phyloP scores from a whole-genome alignment of 2,329 filamentous ascomycete genomes.

The Lachnellula occidentalis region DNA sequence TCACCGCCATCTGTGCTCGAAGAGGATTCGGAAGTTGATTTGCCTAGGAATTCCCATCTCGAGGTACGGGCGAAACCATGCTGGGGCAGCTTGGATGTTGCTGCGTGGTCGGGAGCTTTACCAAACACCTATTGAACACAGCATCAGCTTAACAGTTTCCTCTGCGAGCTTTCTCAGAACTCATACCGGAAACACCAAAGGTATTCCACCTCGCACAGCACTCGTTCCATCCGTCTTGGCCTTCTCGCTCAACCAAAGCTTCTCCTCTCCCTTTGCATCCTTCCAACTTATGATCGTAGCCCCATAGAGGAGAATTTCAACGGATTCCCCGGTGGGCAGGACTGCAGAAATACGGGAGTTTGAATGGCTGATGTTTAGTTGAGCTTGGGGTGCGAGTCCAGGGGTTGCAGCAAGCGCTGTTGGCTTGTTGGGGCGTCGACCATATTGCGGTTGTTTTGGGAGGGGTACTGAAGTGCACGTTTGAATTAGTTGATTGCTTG shows the following conservation, averaged over 20 bases:
- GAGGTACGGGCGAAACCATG: constrained; percentile 92
- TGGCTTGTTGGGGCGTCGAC: constrained; percentile 85
- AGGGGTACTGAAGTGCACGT: neutral
- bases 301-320: constrained; percentile 82
- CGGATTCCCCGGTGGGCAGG: constrained; percentile 79
- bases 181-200: constrained; percentile 83
- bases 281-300: constrained; percentile 95
- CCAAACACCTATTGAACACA: constrained; percentile 68
- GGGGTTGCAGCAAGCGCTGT: constrained; percentile 69
- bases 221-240: constrained; percentile 82
- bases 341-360: constrained; percentile 70
- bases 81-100: constrained; percentile 77
- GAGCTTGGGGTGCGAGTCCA: constrained; percentile 66
- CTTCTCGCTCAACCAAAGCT: constrained; percentile 77
- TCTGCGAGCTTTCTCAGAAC: neutral
- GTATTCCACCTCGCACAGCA: constrained; percentile 85
- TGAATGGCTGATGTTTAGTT: constrained; percentile 68
- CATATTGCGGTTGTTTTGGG: constrained; percentile 33
- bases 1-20: constrained; percentile 42
- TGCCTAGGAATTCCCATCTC: constrained; percentile 90
- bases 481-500: neutral
- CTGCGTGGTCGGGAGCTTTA: constrained; percentile 66
- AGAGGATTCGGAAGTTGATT: constrained; percentile 63
- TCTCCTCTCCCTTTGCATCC: constrained; percentile 69
- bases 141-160: neutral